Conservation (phyloP, 2,329 filamentous ascomycete genomes). For the Stagonosporopsis chrysanthemi region DNA sequence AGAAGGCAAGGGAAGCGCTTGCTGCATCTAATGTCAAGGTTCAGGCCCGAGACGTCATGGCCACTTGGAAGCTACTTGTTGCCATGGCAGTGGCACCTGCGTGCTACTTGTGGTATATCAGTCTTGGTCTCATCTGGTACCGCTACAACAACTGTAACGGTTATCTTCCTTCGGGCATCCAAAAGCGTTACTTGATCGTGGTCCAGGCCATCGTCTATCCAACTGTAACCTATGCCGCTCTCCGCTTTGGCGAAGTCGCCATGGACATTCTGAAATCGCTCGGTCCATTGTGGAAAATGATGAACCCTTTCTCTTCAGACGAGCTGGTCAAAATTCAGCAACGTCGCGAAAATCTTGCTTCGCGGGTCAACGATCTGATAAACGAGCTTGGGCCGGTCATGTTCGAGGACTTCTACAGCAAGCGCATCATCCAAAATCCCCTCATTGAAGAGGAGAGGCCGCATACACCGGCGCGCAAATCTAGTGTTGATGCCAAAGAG, state of each 20-base stretch:
- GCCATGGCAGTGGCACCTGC: constrained; percentile 49
- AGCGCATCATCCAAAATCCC: constrained; percentile 50
- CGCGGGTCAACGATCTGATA: constrained; percentile 87
- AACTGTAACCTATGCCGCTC: constrained; percentile 86
- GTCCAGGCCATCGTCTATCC: constrained; percentile 83
- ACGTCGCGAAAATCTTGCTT: constrained; percentile 75
- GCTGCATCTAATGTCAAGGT: constrained; percentile 52
- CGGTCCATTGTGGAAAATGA: constrained; percentile 81
- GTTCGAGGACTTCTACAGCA: constrained; percentile 79
- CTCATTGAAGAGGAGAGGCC: constrained; percentile 35
- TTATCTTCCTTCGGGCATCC: constrained; percentile 78
- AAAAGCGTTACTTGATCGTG: constrained; percentile 69
- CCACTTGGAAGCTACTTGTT: constrained; percentile 53
- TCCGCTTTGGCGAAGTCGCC: constrained; percentile 95
- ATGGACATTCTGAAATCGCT: constrained; percentile 99
- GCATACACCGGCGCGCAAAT: constrained; percentile 33
- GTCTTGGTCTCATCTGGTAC: constrained; percentile 44
- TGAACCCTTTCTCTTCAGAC: constrained; percentile 84
- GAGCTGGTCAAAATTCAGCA: constrained; percentile 80
- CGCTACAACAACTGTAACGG: constrained; percentile 76
- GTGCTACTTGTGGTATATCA: constrained; percentile 44
- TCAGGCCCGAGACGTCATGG: constrained; percentile 51
- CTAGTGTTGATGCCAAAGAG: constrained; percentile 23
- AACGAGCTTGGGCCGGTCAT: constrained; percentile 95
- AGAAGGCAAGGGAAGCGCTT: constrained; percentile 49